These are phyloP conservation scores for Kodamaea fungicola DNA, from an alignment of 1,139 yeast genomes.

Conservation along the genomic window DNA sequence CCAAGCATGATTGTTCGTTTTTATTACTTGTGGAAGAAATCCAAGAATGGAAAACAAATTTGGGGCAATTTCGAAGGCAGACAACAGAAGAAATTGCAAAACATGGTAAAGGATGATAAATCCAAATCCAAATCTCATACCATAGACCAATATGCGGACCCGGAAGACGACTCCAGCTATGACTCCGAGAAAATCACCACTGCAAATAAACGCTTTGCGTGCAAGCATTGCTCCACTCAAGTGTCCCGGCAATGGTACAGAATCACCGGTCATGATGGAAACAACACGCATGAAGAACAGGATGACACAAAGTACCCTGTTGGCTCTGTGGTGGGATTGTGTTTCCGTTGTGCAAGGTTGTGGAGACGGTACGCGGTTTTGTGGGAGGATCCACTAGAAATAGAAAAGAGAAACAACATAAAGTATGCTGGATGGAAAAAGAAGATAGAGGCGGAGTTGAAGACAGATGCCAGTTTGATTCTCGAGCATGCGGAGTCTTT, in stretches of 20 bases:
- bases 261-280: slow-evolving; percentile 59
- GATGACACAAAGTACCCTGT: slow-evolving; percentile 20
- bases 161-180: slow-evolving; percentile 70
- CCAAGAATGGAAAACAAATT: slow-evolving; percentile 64
- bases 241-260: slow-evolving; percentile 65
- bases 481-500: slow-evolving; percentile 38
- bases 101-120: slow-evolving; percentile 30
- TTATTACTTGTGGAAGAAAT: slow-evolving; percentile 90
- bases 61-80: slow-evolving; percentile 87
- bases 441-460: slow-evolving; percentile 67
- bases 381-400: slow-evolving; percentile 84
- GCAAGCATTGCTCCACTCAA: slow-evolving; percentile 62
- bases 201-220: slow-evolving; percentile 40
- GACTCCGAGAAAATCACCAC: slow-evolving; percentile 46
- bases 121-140: slow-evolving; percentile 11
- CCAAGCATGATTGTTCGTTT: slow-evolving; percentile 77
- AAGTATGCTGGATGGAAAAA: slow-evolving; percentile 52
- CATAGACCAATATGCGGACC: slow-evolving; percentile 49
- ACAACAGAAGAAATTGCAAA: slow-evolving; percentile 49
- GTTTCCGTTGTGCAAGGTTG: slow-evolving; percentile 80
- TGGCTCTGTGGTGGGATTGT: slow-evolving; percentile 52
- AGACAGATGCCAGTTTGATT: slow-evolving; percentile 62
- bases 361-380: slow-evolving; percentile 89
- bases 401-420: slow-evolving; percentile 43
- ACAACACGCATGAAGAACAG: slow-evolving; percentile 10